Evolutionary conservation across 202 grass and related monocot genomes (phyloP).

Genomic region (Saccharum hybrid): DNA sequence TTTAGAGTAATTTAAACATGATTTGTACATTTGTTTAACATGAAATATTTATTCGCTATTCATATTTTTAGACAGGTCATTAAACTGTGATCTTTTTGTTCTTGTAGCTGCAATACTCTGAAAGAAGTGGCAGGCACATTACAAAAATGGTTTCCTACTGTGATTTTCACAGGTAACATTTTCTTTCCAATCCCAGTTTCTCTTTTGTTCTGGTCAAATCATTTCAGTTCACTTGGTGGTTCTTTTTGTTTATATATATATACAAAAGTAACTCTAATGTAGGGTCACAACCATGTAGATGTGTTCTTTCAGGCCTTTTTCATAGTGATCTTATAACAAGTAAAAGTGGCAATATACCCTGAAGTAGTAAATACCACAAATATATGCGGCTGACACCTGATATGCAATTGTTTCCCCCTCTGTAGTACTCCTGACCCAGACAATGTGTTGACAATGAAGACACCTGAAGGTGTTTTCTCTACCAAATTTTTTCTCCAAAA

Average conservation of each 20-base stretch:
- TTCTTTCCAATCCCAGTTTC: conserved; percentile 18
- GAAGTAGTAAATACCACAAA: conserved; percentile 3
- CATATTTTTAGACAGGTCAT: conserved; percentile 28
- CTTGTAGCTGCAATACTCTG: conserved; percentile 77
- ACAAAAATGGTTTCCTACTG: conserved; percentile 88
- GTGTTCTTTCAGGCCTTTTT: neutral
- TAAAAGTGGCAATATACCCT: conserved; percentile 19
- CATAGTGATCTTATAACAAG: neutral
- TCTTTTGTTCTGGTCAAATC: conserved; percentile 19
- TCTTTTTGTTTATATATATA: neutral
- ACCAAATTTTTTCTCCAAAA: conserved; percentile 69
- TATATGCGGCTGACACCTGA: conserved; percentile 22
- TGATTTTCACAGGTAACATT: conserved; percentile 75
- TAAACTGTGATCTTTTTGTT: conserved; percentile 23
- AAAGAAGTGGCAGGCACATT: conserved; percentile 66
- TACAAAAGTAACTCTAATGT: conserved; percentile 20
- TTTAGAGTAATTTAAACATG: neutral
- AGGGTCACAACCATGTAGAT: neutral
- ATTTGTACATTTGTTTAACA: conserved; percentile 10
- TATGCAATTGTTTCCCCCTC: neutral
- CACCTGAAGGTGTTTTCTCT: conserved; percentile 72
- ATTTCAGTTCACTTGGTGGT: conserved; percentile 1
- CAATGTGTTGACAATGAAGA: conserved; percentile 77
- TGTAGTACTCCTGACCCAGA: conserved; percentile 69
- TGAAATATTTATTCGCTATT: neutral